A percentile compares a stretch with the other conserved stretches of the same genome.
phyloP scores from a whole-genome alignment of 192 early-diverging fungal species.

The Anaeromyces robustus region DNA sequence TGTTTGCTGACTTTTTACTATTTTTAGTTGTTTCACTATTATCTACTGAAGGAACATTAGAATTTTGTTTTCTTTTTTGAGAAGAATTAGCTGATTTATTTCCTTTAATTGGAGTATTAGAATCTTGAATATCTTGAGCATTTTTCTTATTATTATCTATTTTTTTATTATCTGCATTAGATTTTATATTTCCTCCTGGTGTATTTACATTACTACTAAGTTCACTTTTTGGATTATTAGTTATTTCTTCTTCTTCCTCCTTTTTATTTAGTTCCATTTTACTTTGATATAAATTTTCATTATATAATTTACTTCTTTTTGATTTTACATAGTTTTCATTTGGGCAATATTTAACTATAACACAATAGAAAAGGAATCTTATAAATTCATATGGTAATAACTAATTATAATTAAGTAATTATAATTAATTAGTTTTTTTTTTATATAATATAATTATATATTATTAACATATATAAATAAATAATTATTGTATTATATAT shows the following conservation, averaged over 20 bases:
- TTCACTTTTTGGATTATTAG: too few relatives aligned
- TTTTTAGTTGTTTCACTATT: background rate
- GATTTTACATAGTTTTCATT: background rate
- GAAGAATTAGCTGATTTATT: background rate
- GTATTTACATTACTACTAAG: too few relatives aligned
- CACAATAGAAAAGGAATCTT: background rate
- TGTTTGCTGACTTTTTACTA: background rate
- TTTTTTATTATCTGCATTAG: background rate
- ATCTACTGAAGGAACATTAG: background rate
- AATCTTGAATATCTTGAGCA: background rate
- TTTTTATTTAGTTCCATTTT: background rate
- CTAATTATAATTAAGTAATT: background rate
- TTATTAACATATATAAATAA: too few relatives aligned
- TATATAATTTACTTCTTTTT: background rate
- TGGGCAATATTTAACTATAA: background rate
- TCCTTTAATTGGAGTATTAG: too few relatives aligned
- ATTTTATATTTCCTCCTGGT: background rate
- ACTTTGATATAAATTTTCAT: background rate
- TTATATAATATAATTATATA: too few relatives aligned
- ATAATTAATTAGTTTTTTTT: too few relatives aligned
- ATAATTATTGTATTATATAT: too few relatives aligned
- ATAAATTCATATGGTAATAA: background rate
- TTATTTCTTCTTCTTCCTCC: background rate
- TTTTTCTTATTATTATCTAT: too few relatives aligned
- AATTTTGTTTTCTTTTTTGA: background rate